These are phyloP conservation scores for Russula vinacea DNA, from an alignment of 768 basidiomycete species.

Conservation along the genomic window DNA sequence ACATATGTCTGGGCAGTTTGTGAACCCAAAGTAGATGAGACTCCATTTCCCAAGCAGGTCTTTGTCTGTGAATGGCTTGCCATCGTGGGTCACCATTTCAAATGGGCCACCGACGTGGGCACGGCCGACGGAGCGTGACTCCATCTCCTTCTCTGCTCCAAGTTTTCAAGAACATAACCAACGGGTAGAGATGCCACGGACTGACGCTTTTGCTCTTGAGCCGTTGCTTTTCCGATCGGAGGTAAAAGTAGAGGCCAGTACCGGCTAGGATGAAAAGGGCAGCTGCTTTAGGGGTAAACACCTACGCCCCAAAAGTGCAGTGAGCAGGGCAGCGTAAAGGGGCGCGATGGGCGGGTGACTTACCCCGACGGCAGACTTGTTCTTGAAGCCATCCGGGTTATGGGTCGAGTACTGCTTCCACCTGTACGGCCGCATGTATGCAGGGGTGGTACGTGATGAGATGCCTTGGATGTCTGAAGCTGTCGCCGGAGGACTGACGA, in stretches of 20 bases:
- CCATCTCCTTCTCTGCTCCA: constrained; percentile 57
- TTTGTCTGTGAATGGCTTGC: constrained; percentile 70
- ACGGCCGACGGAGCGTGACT: constrained; percentile 73
- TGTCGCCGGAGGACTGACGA: constrained; percentile 1
- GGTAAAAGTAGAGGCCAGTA: constrained; percentile 80
- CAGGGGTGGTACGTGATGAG: background rate
- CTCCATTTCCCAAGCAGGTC: constrained; percentile 88
- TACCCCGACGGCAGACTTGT: constrained; percentile 29
- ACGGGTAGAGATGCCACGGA: background rate
- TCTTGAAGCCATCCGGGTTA: constrained; percentile 14
- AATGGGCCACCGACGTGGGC: constrained; percentile 93
- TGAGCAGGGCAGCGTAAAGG: background rate
- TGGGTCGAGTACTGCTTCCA: constrained; percentile 15
- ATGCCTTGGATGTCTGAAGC: background rate
- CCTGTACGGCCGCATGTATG: background rate
- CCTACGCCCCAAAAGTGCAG: constrained; percentile 47
- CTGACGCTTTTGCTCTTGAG: constrained; percentile 75
- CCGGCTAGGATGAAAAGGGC: constrained; percentile 82
- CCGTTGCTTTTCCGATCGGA: constrained; percentile 79
- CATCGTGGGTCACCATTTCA: constrained; percentile 61
- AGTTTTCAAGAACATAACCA: background rate
- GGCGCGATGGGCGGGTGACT: background rate
- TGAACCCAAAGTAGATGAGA: constrained; percentile 98
- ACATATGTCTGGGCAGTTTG: constrained; percentile 98
- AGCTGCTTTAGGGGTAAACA: constrained; percentile 85